Evolutionary conservation across 163 green algal genomes (phyloP).

Genomic region (Scenedesmus sp.): DNA sequence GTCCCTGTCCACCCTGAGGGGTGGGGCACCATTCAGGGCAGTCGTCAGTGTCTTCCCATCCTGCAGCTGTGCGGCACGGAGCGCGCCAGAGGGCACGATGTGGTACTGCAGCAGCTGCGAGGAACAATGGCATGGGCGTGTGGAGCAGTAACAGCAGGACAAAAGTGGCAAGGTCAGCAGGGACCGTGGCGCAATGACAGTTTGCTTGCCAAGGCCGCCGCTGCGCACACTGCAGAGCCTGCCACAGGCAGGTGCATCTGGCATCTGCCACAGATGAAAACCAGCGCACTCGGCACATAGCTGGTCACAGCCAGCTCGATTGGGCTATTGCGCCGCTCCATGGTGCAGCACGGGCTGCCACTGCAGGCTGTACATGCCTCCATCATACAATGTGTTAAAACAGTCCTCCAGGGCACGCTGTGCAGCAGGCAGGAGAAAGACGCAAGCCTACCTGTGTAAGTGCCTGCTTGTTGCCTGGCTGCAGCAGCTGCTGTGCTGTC

Average conservation of each 20-base stretch:
- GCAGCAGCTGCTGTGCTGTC: background rate
- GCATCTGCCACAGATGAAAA: too few relatives aligned
- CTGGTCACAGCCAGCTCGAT: too few relatives aligned
- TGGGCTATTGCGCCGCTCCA: too few relatives aligned
- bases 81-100: background rate
- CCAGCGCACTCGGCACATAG: too few relatives aligned
- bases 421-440: background rate
- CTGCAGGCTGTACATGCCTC: too few relatives aligned
- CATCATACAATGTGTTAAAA: too few relatives aligned
- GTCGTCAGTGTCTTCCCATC: background rate
- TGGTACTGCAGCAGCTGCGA: conserved; percentile 9
- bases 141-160: background rate
- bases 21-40: background rate
- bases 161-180: background rate
- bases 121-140: background rate
- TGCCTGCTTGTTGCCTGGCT: background rate
- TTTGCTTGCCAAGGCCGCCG: too few relatives aligned
- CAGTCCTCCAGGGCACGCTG: too few relatives aligned
- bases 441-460: background rate
- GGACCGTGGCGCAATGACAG: too few relatives aligned
- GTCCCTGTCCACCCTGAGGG: background rate
- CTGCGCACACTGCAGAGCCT: too few relatives aligned
- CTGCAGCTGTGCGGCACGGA: background rate
- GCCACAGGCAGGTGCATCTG: too few relatives aligned
- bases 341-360: too few relatives aligned